phyloP scores from a whole-genome alignment of 1,284 basidiomycete species.

The Hymenochaete sp. region DNA sequence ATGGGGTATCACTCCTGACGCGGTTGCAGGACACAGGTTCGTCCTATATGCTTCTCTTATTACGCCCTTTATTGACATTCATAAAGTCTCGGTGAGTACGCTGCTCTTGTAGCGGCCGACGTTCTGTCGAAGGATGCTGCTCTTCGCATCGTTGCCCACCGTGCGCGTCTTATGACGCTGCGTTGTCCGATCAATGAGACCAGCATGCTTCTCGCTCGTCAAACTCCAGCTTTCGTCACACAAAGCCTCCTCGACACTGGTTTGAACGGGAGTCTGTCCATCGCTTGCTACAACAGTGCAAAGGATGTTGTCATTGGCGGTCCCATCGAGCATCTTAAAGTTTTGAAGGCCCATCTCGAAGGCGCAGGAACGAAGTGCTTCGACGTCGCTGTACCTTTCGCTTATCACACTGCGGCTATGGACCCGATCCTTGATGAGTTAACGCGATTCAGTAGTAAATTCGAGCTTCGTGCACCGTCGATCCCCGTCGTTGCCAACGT shows the following conservation, averaged over 20 bases:
- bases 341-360: conserved; percentile 36
- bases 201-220: conserved; percentile 54
- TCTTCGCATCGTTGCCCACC: conserved; percentile 47
- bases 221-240: too few species aligned
- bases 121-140: conserved; percentile 49
- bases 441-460: conserved; percentile 28
- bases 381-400: conserved; percentile 47
- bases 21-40: conserved; percentile 61
- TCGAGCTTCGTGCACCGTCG: conserved; percentile 36
- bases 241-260: conserved; percentile 28
- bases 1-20: conserved; percentile 52
- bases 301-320: conserved; percentile 52
- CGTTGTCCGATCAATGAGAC: conserved; percentile 37
- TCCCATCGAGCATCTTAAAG: conserved; percentile 33
- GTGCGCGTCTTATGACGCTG: conserved; percentile 45
- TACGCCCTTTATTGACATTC: conserved; percentile 3
- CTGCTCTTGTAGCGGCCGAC: conserved; percentile 49
- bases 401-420: conserved; percentile 59
- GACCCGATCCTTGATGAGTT: conserved; percentile 43
- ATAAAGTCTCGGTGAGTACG: conserved; percentile 60
- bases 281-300: conserved; percentile 57
- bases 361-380: conserved; percentile 29
- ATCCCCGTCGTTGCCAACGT: conserved; percentile 56
- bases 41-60: neutral
- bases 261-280: conserved; percentile 32